phyloP scores from a whole-genome alignment of 148 eudicot genomes.

The Camellia japonica region DNA sequence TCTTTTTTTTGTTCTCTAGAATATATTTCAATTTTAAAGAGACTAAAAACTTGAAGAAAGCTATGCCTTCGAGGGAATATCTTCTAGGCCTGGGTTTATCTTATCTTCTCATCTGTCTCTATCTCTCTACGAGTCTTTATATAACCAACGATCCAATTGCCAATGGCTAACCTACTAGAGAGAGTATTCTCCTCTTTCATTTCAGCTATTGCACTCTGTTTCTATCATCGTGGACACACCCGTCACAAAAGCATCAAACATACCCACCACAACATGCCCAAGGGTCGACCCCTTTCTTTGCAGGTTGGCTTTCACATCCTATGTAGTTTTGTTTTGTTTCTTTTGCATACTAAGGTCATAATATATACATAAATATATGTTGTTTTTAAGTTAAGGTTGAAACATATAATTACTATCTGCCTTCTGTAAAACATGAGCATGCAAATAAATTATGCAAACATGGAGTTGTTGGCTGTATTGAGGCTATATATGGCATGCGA shows the following conservation, averaged over 20 bases:
- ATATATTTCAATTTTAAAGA: conserved; percentile 8
- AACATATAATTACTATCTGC: too few species aligned
- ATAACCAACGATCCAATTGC: neutral
- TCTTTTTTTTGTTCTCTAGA: neutral
- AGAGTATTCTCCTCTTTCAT: conserved; percentile 25
- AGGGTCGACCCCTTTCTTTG: conserved; percentile 14
- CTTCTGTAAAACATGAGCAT: too few species aligned
- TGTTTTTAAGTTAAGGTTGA: too few species aligned
- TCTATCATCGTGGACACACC: conserved; percentile 24
- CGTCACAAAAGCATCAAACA: neutral
- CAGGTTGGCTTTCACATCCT: conserved; percentile 13
- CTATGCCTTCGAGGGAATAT: conserved; percentile 22
- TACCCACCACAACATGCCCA: conserved; percentile 11
- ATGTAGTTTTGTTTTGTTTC: neutral
- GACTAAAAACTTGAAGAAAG: conserved; percentile 13
- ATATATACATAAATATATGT: too few species aligned
- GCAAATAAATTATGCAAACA: too few species aligned
- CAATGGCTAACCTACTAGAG: conserved; percentile 22
- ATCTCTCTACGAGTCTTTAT: neutral
- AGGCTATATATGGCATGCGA: too few species aligned
- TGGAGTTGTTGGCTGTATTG: too few species aligned
- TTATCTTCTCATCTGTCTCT: neutral
- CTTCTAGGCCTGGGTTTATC: neutral
- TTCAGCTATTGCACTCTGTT: conserved; percentile 19
- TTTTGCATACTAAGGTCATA: neutral